Percentiles rank a stretch among this genome's conserved stretches.
These are phyloP conservation scores for Dunaliella salina DNA, from an alignment of 163 green algal species.

Conservation along the genomic window DNA sequence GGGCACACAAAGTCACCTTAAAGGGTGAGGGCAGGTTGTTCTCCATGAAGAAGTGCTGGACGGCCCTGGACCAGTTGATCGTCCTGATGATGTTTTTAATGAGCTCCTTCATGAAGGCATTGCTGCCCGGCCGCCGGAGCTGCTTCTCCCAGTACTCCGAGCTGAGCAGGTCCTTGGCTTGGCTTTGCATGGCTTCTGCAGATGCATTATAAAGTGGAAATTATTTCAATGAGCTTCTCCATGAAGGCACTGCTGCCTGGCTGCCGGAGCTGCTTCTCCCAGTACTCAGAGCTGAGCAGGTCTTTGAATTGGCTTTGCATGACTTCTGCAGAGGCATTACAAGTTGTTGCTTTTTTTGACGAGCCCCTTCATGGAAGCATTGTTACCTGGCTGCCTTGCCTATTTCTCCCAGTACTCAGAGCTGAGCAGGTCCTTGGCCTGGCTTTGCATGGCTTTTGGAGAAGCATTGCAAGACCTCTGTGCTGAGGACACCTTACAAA, in stretches of 20 bases:
- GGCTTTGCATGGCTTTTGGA: no score
- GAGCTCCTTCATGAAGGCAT: neutral
- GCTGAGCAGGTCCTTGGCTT: neutral
- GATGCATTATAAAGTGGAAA: no score
- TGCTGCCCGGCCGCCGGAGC: neutral
- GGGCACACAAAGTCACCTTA: neutral
- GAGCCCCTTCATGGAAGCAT: neutral
- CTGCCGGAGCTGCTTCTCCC: neutral
- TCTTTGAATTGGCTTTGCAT: neutral
- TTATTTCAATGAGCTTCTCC: neutral
- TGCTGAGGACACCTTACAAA: no score
- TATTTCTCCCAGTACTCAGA: neutral
- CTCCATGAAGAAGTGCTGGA: neutral
- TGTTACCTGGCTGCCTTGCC: neutral
- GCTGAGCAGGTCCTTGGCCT: neutral
- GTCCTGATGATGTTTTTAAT: neutral
- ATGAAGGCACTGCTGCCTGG: neutral
- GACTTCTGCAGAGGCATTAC: no score
- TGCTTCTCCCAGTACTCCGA: conserved; percentile 1
- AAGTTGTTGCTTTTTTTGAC: no score
- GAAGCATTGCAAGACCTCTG: no score
- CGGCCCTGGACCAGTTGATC: neutral
- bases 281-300: neutral
- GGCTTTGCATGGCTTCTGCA: no score
- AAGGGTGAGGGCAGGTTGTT: conserved; percentile 8